phyloP scores from a whole-genome alignment of 2,329 filamentous ascomycete species.

The Penicillium sp. region DNA sequence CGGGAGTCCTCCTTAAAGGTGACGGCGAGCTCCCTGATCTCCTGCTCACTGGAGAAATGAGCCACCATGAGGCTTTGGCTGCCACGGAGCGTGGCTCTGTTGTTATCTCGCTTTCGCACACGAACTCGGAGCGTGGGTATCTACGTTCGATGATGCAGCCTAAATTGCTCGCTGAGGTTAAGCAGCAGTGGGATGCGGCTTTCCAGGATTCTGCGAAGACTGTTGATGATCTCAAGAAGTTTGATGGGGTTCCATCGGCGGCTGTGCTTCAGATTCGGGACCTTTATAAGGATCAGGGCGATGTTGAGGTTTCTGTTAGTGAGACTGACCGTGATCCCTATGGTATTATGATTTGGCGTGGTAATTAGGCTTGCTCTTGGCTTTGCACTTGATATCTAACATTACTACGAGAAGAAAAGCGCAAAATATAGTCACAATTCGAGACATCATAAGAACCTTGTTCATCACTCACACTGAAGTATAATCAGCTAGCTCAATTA shows the following conservation, averaged over 20 bases:
- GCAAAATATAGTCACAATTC: not conserved
- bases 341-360: constrained; percentile 60
- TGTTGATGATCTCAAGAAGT: constrained; percentile 25
- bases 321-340: constrained; percentile 84
- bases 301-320: constrained; percentile 70
- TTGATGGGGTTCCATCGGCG: constrained; percentile 25
- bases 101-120: constrained; percentile 86
- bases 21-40: constrained; percentile 62
- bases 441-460: not conserved
- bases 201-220: constrained; percentile 45
- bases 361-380: not conserved
- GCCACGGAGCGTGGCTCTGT: constrained; percentile 80
- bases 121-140: constrained; percentile 87
- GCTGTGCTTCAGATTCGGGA: constrained; percentile 42
- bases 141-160: constrained; percentile 68
- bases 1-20: constrained; percentile 66
- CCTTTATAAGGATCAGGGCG: constrained; percentile 50
- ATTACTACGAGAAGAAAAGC: not conserved
- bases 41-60: constrained; percentile 88
- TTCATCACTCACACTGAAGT: not conserved
- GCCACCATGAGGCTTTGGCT: constrained; percentile 85
- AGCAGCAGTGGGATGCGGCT: constrained; percentile 52
- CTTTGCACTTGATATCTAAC: not conserved
- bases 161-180: constrained; percentile 62
- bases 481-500: not conserved